A percentile compares a stretch with the other conserved stretches of the same genome.
Evolutionary conservation across 768 basidiomycete genomes (phyloP).

Genomic region (Lyophyllum atratum): DNA sequence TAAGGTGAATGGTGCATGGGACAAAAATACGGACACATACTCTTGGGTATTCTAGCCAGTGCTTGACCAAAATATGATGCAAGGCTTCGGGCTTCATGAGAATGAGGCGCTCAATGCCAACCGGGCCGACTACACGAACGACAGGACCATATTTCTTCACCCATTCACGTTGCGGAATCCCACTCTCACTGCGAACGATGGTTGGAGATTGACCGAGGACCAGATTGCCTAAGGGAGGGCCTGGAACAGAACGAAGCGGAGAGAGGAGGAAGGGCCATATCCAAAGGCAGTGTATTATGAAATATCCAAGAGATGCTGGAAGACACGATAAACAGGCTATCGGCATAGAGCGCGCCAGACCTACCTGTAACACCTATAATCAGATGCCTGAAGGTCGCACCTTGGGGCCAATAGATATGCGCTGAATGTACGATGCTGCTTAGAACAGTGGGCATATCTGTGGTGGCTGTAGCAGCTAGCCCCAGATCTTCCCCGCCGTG

Average conservation of each 20-base stretch:
- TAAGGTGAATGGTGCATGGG: background rate
- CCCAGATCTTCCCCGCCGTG: background rate
- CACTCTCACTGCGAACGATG: constrained; percentile 40
- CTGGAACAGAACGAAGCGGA: constrained; percentile 38
- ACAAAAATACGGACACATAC: constrained; percentile 19
- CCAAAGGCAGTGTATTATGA: constrained; percentile 25
- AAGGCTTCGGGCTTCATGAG: constrained; percentile 45
- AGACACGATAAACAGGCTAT: background rate
- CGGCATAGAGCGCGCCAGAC: background rate
- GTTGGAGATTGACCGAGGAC: constrained; percentile 39
- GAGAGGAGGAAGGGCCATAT: constrained; percentile 37
- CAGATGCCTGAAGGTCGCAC: background rate
- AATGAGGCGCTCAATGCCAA: constrained; percentile 47
- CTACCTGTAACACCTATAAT: background rate
- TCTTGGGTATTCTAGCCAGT: constrained; percentile 48
- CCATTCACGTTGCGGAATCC: constrained; percentile 48
- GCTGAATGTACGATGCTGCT: background rate
- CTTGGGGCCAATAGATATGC: background rate
- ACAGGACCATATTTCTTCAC: constrained; percentile 45
- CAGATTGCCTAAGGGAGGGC: constrained; percentile 33
- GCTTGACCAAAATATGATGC: constrained; percentile 41
- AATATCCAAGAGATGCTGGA: constrained; percentile 15
- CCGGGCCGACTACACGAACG: constrained; percentile 45
- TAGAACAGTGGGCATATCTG: background rate
- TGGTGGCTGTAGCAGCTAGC: background rate